Conservation (phyloP, 2,329 filamentous ascomycete species). For the Fusarium bactridioides region DNA sequence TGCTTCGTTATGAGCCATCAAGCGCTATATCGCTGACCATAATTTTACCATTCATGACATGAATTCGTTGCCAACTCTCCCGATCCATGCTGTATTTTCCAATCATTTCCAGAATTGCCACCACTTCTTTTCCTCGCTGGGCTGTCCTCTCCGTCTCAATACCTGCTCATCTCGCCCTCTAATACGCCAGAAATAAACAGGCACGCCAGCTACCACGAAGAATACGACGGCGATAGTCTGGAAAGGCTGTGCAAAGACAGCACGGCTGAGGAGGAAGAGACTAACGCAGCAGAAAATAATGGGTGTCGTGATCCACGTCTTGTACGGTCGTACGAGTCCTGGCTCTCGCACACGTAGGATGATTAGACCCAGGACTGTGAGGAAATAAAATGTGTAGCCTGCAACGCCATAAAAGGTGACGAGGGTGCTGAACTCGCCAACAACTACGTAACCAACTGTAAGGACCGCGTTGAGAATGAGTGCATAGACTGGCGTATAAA, state of each 20-base stretch:
- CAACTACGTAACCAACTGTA: conserved; percentile 78
- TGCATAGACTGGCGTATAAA: conserved; percentile 93
- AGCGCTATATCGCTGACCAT: not conserved
- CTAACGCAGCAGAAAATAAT: conserved; percentile 99
- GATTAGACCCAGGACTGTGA: conserved; percentile 92
- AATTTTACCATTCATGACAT: conserved; percentile 4
- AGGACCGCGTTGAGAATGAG: conserved; percentile 81
- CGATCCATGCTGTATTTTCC: not conserved
- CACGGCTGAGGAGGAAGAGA: conserved; percentile 86
- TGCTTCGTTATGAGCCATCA: conserved; percentile 15
- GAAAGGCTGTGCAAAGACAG: conserved; percentile 88
- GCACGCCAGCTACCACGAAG: conserved; percentile 84
- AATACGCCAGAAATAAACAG: conserved; percentile 89
- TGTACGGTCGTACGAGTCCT: conserved; percentile 86
- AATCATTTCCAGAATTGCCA: conserved; percentile 68
- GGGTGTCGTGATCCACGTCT: conserved; percentile 95
- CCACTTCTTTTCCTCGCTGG: conserved; percentile 49
- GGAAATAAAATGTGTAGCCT: conserved; percentile 96
- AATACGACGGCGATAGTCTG: conserved; percentile 88
- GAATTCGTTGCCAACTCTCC: not conserved
- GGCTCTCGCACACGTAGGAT: conserved; percentile 89
- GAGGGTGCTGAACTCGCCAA: conserved; percentile 90
- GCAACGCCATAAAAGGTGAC: conserved; percentile 98
- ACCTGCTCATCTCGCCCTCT: conserved; percentile 65
- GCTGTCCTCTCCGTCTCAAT: conserved; percentile 50